A percentile compares a stretch with the other conserved stretches of the same genome.
Evolutionary conservation across 495 filamentous ascomycete genomes (phyloP).

Genomic region (Penicillium paxilli): DNA sequence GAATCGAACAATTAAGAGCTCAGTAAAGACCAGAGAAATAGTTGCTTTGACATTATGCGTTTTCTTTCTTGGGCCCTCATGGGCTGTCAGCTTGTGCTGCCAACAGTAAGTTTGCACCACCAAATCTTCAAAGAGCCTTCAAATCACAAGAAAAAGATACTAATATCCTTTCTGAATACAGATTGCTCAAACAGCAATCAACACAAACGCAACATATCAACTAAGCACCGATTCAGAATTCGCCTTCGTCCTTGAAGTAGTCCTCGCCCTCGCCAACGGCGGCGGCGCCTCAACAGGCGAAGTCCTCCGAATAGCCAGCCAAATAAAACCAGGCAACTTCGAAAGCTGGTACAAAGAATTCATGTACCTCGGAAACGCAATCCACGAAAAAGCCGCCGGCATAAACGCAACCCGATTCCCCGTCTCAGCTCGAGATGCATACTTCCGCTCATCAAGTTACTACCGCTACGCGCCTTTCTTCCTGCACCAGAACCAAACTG

Average conservation of each 20-base stretch:
- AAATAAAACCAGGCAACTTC: background rate
- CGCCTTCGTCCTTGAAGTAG: background rate
- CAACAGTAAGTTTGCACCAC: background rate
- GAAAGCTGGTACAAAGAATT: background rate
- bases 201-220: background rate
- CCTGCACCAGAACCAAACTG: conserved; percentile 36
- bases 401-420: conserved; percentile 7
- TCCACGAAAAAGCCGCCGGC: background rate
- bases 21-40: too few species aligned
- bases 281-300: background rate
- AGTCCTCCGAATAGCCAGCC: background rate
- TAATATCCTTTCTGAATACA: background rate
- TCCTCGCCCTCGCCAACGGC: background rate
- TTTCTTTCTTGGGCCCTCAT: background rate
- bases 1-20: too few species aligned
- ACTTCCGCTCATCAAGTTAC: conserved; percentile 42
- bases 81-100: background rate
- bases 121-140: background rate
- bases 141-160: background rate
- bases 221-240: background rate
- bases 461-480: conserved; percentile 44
- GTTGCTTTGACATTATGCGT: background rate
- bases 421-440: conserved; percentile 32
- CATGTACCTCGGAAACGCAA: background rate
- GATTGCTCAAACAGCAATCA: background rate